These are phyloP conservation scores for Cardamine occulta DNA, from an alignment of 345 rosid genomes.

Conservation along the genomic window DNA sequence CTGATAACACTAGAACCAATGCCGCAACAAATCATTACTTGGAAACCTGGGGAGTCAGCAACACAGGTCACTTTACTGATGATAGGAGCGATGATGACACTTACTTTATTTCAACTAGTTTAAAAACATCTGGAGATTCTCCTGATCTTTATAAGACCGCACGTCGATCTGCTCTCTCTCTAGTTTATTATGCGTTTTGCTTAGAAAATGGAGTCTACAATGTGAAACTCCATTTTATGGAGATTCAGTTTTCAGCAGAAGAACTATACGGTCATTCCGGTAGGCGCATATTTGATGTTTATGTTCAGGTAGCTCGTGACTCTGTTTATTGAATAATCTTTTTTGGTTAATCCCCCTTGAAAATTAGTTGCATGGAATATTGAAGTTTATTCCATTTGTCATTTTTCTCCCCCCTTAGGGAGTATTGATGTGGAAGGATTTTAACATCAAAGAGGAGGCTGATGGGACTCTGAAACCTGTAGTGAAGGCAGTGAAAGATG, in stretches of 20 bases:
- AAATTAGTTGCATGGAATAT: background rate
- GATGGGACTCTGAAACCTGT: conserved; percentile 43
- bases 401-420: background rate
- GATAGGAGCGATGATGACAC: background rate
- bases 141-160: conserved; percentile 49
- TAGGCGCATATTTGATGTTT: conserved; percentile 62
- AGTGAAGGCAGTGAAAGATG: conserved; percentile 14
- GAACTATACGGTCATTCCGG: conserved; percentile 47
- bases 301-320: conserved; percentile 49
- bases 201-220: conserved; percentile 58
- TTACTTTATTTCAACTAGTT: background rate
- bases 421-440: conserved; percentile 44
- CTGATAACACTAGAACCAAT: too few species aligned
- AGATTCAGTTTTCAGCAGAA: conserved; percentile 55
- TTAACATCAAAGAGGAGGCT: conserved; percentile 54
- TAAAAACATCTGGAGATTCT: background rate
- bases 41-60: too few species aligned
- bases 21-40: too few species aligned
- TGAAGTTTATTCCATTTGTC: background rate
- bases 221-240: conserved; percentile 63
- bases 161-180: conserved; percentile 63
- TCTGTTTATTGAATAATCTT: background rate
- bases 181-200: conserved; percentile 67
- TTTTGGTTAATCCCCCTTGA: too few species aligned
- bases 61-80: too few species aligned